Percentiles rank a stretch among this genome's conserved stretches.
phyloP scores from a whole-genome alignment of 2,329 filamentous ascomycete genomes.

The Aspergillus unguis region DNA sequence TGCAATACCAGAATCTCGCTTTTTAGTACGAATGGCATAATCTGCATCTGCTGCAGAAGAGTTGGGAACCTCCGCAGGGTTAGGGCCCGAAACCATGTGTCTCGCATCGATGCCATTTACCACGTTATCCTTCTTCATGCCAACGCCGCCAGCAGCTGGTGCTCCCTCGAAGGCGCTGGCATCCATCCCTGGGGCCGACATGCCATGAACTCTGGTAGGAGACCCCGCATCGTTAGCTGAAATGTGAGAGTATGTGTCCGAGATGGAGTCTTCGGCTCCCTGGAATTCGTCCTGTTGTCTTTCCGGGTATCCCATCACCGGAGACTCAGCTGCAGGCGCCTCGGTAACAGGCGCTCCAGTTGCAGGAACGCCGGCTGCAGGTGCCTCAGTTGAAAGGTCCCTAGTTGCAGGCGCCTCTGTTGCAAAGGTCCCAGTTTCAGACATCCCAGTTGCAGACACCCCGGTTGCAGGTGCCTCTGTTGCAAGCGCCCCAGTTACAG shows the following conservation, averaged over 20 bases:
- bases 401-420: too few species aligned
- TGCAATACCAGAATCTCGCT: not conserved
- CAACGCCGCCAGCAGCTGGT: not conserved
- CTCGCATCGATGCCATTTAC: not conserved
- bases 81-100: not conserved
- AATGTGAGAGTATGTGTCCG: conserved; percentile 1
- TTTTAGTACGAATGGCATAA: not conserved
- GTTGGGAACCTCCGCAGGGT: conserved; percentile 4
- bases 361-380: too few species aligned
- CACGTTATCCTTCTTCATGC: not conserved
- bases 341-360: not conserved
- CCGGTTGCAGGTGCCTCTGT: conserved; percentile 1
- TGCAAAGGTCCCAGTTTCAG: too few species aligned
- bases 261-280: not conserved
- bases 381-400: too few species aligned
- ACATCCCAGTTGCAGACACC: too few species aligned
- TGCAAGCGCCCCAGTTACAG: not conserved
- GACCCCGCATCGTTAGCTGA: not conserved
- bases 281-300: not conserved
- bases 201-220: conserved; percentile 2
- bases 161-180: not conserved
- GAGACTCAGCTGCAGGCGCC: not conserved
- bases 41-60: conserved; percentile 2
- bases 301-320: not conserved
- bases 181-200: conserved; percentile 10